A percentile compares a stretch with the other conserved stretches of the same genome.
Evolutionary conservation across 225 moss, liverwort and hornwort species (phyloP).

Genomic region (Pleurozium schreberi): DNA sequence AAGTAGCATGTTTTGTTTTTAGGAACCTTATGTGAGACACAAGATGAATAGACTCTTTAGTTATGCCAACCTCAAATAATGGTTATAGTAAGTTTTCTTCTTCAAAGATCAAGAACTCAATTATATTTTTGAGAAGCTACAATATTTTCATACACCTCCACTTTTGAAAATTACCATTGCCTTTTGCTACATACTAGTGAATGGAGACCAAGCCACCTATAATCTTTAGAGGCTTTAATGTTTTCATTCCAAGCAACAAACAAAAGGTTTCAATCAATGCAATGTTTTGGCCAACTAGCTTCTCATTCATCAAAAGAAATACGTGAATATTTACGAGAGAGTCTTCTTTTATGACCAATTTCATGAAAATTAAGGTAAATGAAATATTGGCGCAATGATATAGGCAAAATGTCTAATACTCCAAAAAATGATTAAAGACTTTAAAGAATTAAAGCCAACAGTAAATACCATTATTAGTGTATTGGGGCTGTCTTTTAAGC

Average conservation of each 20-base stretch:
- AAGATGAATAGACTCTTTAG: background rate
- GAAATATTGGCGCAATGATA: background rate
- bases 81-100: background rate
- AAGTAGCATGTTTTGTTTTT: background rate
- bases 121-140: background rate
- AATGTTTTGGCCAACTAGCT: background rate
- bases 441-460: background rate
- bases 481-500: no score
- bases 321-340: background rate
- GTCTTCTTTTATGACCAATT: background rate
- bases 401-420: background rate
- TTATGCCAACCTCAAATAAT: background rate
- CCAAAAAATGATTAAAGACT: no score
- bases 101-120: background rate
- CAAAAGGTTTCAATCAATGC: background rate
- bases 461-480: no score
- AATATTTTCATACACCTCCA: accelerated
- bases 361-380: background rate
- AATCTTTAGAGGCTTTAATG: background rate
- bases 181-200: background rate
- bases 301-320: background rate
- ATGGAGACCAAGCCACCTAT: background rate
- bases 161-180: background rate
- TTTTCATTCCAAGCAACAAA: background rate
- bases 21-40: background rate